Evolutionary conservation across 2,329 filamentous ascomycete genomes (phyloP).

Genomic region (Fusarium phyllophilum): DNA sequence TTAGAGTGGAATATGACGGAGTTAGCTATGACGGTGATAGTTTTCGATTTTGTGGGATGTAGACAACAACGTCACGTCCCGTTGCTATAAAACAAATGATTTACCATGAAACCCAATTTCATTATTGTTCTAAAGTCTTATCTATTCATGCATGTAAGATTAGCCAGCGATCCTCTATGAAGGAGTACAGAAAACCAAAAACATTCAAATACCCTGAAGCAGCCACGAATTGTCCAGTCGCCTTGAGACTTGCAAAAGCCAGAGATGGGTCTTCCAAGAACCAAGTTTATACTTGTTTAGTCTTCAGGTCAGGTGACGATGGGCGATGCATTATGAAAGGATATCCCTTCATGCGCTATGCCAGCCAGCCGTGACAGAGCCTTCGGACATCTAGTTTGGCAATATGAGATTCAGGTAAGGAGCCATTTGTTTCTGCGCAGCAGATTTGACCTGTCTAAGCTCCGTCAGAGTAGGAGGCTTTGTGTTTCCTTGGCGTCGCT

Average conservation of each 20-base stretch:
- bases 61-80: background rate
- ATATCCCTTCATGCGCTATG: background rate
- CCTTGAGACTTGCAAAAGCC: background rate
- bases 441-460: slow-evolving; percentile 55
- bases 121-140: background rate
- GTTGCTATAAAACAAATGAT: background rate
- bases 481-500: slow-evolving; percentile 54
- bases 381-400: slow-evolving; percentile 12
- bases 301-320: background rate
- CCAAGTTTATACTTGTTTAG: background rate
- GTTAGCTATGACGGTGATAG: background rate
- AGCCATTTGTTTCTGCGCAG: slow-evolving; percentile 50
- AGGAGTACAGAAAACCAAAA: background rate
- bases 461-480: slow-evolving; percentile 57
- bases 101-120: background rate
- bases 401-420: slow-evolving; percentile 47
- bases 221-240: background rate
- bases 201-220: background rate
- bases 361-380: no score
- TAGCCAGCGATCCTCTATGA: background rate
- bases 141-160: background rate
- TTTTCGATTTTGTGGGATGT: background rate
- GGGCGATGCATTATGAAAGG: background rate
- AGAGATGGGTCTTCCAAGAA: background rate
- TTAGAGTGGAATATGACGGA: background rate